Evolutionary conservation across 768 basidiomycete species (phyloP), one percentile per base, ranked within the genome.

Genomic region (Kwoniella bestiolae): DNA sequence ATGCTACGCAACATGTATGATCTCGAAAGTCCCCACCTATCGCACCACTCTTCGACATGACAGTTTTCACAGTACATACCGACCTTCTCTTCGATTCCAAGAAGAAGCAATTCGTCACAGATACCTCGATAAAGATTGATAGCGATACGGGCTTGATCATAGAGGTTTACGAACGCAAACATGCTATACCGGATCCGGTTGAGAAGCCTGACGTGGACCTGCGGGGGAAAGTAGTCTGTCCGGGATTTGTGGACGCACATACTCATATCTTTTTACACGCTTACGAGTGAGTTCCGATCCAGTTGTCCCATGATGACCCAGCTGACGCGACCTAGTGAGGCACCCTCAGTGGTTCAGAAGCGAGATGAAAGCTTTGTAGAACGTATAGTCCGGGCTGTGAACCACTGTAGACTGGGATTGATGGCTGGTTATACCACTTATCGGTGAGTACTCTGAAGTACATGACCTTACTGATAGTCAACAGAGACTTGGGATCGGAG

Each of bases 361-460:
- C 58, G 67, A 25, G 67, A 71, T 52, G 70, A 71, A 32, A 62
- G 58, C 34, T 46, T 68, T n/a, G 61, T 64, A 6, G 67, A 72
- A 50, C 46, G 70, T 7, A 66, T 67, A 5, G 29, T 72, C 7
- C 45, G 67, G 18, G 67, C 65, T n/a, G 52, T 60, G 23, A 72
- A 72, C 23, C 67, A 72, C 34, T 64, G 61, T 52, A 58, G 67
- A 16, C 5, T 60, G 7, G 70, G 53, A 35, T 50, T 72, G 18
- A 61, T 53, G 38, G 67, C 67, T 2, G 70, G 70, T 16, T 72
- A 66, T 45, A 72, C 70, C 12, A 72, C 70, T 5, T 72, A 72
- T 50, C 57, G 70, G 56, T 58, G 56, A 32, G 56, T 18, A 23
- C n/a, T n/a, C 23, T 5, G 12, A 6, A 18, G 5, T 56, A 4